These are phyloP conservation scores for Phyllosticta paracitricarpa DNA, from an alignment of 2,329 filamentous ascomycete species.

Conservation along the genomic window DNA sequence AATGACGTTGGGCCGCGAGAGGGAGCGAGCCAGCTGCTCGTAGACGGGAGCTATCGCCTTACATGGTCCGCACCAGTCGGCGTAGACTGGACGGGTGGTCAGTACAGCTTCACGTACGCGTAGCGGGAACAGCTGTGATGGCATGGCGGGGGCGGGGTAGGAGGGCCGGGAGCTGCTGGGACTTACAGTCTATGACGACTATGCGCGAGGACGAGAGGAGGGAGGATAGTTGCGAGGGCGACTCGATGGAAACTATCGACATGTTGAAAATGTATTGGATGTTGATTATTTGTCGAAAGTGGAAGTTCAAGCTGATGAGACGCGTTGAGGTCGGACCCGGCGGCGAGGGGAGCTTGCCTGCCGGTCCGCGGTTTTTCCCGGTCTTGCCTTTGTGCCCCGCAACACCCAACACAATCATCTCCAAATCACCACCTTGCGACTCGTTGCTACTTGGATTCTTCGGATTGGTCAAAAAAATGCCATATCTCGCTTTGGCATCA, in stretches of 20 bases:
- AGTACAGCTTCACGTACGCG: constrained; percentile 1
- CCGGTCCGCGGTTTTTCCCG: not conserved
- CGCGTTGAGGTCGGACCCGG: not conserved
- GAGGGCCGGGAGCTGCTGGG: constrained; percentile 36
- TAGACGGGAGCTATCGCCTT: constrained; percentile 75
- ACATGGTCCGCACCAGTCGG: constrained; percentile 79
- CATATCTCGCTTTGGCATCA: too few relatives aligned
- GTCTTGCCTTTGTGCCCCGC: not conserved
- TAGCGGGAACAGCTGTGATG: constrained; percentile 19
- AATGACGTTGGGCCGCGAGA: constrained; percentile 62
- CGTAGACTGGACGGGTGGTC: constrained; percentile 56
- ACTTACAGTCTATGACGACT: constrained; percentile 77
- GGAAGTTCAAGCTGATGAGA: not conserved
- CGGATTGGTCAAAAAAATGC: too few relatives aligned
- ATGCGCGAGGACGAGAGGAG: constrained; percentile 67
- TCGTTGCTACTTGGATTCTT: too few relatives aligned
- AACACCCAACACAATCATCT: not conserved
- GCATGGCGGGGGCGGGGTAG: not conserved
- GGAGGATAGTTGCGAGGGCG: constrained; percentile 29
- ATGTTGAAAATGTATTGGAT: constrained; percentile 21
- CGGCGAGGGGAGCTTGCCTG: not conserved
- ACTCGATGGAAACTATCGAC: constrained; percentile 36
- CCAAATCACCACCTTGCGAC: too few relatives aligned
- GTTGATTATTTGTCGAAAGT: not conserved
- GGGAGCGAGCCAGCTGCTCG: constrained; percentile 60